Evolutionary conservation across 306 rosid genomes (phyloP).

Genomic region (Macrotyloma uniflorum): DNA sequence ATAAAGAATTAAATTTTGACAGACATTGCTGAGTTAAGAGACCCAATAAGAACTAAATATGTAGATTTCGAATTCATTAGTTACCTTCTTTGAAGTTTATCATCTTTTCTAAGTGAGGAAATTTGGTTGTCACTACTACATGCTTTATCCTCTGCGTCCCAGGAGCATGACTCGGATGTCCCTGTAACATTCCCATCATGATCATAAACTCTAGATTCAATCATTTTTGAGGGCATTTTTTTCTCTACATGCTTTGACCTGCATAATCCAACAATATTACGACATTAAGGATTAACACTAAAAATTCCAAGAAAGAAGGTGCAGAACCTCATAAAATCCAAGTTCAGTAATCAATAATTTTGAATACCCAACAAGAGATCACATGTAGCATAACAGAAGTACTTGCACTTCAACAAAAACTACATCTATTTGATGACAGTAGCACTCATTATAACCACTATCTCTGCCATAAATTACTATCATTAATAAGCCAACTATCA

Average conservation of each 20-base stretch:
- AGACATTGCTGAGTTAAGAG: conserved; percentile 10
- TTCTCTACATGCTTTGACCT: conserved; percentile 64
- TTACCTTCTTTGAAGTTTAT: conserved; percentile 60
- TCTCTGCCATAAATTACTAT: conserved; percentile 3
- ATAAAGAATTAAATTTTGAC: not conserved
- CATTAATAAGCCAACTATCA: not conserved
- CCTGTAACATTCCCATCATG: conserved; percentile 55
- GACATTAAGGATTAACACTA: conserved; percentile 9
- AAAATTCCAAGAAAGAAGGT: not conserved
- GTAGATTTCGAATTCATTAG: not conserved
- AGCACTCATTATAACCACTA: not conserved
- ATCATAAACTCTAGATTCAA: conserved; percentile 53
- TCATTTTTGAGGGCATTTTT: conserved; percentile 46
- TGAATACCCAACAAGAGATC: not conserved
- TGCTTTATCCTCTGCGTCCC: conserved; percentile 76
- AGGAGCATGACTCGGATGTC: conserved; percentile 80
- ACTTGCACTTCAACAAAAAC: not conserved
- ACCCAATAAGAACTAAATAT: not conserved
- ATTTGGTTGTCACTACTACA: conserved; percentile 74
- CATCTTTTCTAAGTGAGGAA: conserved; percentile 56
- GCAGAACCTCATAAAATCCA: conserved; percentile 7
- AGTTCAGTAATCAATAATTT: conserved; percentile 9
- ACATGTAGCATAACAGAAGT: not conserved
- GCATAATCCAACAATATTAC: conserved; percentile 36
- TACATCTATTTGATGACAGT: not conserved